These are phyloP conservation scores for Apophysomyces ossiformis DNA, from an alignment of 371 early-diverging fungal genomes.

Conservation along the genomic window DNA sequence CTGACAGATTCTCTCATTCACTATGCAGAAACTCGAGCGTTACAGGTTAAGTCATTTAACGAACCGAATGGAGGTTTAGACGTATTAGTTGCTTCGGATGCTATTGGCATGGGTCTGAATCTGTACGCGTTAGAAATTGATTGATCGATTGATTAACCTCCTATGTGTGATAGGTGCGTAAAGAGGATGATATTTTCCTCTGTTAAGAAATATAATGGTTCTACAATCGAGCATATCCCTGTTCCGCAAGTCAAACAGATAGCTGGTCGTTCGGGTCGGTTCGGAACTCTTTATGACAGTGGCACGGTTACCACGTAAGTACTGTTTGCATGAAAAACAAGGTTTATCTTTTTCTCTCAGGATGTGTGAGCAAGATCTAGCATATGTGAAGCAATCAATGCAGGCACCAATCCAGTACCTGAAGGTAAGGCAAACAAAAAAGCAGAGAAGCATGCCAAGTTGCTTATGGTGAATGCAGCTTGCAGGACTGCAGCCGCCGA, in stretches of 20 bases:
- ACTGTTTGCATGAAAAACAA: constrained; percentile 18
- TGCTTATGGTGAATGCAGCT: constrained; percentile 32
- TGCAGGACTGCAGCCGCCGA: constrained; percentile 82
- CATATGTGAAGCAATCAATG: constrained; percentile 39
- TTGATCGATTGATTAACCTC: neutral
- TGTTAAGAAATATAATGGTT: constrained; percentile 82
- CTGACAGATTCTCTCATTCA: neutral
- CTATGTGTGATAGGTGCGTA: constrained; percentile 66
- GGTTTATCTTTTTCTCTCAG: constrained; percentile 15
- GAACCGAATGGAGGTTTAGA: constrained; percentile 79
- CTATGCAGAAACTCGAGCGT: constrained; percentile 75
- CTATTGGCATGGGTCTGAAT: constrained; percentile 97
- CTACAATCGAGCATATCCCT: constrained; percentile 46
- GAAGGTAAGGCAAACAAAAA: constrained; percentile 26
- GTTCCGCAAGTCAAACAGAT: constrained; percentile 93
- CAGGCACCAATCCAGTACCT: constrained; percentile 32
- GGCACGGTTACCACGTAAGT: constrained; percentile 73
- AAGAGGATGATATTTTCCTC: constrained; percentile 84
- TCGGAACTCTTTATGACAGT: constrained; percentile 62
- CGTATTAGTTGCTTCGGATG: constrained; percentile 97
- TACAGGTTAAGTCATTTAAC: constrained; percentile 92
- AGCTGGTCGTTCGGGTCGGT: constrained; percentile 95
- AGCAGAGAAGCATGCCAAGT: too few relatives aligned
- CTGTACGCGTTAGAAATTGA: constrained; percentile 56
- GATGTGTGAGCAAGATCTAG: constrained; percentile 31